Percentiles rank a stretch among this genome's conserved stretches.
Conservation (phyloP, 2,329 filamentous ascomycete species). For the Oidium heveae region DNA sequence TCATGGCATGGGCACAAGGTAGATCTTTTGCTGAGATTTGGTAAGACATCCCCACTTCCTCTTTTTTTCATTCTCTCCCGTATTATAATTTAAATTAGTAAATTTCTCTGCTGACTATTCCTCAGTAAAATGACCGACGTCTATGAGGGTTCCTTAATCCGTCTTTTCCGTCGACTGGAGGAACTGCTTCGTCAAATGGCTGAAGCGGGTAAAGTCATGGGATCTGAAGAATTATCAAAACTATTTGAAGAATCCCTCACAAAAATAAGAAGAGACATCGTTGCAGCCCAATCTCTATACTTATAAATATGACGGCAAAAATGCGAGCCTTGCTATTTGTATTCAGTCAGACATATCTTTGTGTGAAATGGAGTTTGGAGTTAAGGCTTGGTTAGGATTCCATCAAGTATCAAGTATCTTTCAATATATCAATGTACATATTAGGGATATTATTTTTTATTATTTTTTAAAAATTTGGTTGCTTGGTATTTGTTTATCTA, state of each 20-base stretch:
- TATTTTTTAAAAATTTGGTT: too few species aligned
- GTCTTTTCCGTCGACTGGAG: conserved; percentile 83
- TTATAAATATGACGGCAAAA: conserved; percentile 24
- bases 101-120: conserved; percentile 1
- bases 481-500: too few species aligned
- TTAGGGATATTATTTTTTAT: too few species aligned
- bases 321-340: background rate
- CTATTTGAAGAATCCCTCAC: conserved; percentile 74
- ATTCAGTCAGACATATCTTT: too few species aligned
- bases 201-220: conserved; percentile 93
- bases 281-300: conserved; percentile 83
- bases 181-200: conserved; percentile 88
- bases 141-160: conserved; percentile 89
- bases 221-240: conserved; percentile 71
- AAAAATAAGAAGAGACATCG: conserved; percentile 80
- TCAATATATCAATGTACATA: too few species aligned
- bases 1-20: conserved; percentile 75
- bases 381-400: too few species aligned
- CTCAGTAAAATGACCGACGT: conserved; percentile 93
- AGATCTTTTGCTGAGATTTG: conserved; percentile 83
- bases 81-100: background rate
- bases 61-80: too few species aligned
- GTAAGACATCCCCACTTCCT: conserved; percentile 29
- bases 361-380: too few species aligned
- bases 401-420: too few species aligned